Evolutionary conservation across 208 protist genomes (phyloP), one percentile per base, ranked within the genome.

Genomic region (Trypanosoma vivax): DNA sequence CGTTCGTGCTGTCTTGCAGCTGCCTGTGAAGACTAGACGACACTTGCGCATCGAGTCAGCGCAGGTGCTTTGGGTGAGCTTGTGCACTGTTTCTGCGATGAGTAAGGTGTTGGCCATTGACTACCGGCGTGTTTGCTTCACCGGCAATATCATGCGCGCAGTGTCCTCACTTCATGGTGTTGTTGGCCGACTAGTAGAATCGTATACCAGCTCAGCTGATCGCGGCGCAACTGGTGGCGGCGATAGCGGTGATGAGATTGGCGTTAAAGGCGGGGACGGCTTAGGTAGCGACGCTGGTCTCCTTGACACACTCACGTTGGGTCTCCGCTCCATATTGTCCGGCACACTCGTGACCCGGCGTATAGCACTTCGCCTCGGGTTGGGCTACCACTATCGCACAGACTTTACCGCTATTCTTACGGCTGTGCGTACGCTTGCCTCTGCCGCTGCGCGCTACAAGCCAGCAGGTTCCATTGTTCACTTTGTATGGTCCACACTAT

Each of bases 41-140:
- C 58, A 58, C 27, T 80, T 69, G 40, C 24, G 24, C 14, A 46
- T 33, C 6, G 74, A 82, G 34, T 45, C 50, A 10, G 58, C 72
- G 4, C 62, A 74, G 51, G 46, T 83, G 55, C 49, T 83, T 30
- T 81, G 75, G 79, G 38, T 69, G 1, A 65, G 64, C 40, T 63
- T 88, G 14, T 70, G 67, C 47, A 63, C 73, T 28, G 49, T 60
- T 18, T 45, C 68, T 24, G 62, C 66, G 2, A 37, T 88, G 30
- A 61, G 75, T 49, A 40, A 50, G 18, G 70, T 66, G 13, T 48
- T 59, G 5, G 49, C 65, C 10, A 51, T 55, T 14, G 79, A 87
- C 50, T 54, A 68, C 33, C 39, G 63, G 24, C 66, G 68, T 16
- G 52, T 73, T 37, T 70, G 79, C 46, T 87, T 83, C 42, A 65